These are phyloP conservation scores for Dendrocalamus sinicus DNA, from an alignment of 176 grass and related monocot genomes.

Conservation along the genomic window DNA sequence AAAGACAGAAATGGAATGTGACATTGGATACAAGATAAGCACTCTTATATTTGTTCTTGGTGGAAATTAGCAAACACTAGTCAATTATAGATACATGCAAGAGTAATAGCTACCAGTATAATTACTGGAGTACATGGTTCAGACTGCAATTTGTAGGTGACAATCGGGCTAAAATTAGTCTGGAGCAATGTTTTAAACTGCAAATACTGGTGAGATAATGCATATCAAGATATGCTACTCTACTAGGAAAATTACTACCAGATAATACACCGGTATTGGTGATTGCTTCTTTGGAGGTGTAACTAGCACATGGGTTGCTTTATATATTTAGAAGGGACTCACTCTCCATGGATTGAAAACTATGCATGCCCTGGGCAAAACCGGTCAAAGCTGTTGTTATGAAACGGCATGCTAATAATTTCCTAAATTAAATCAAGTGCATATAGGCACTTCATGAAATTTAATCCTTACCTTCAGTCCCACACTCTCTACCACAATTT, in stretches of 20 bases:
- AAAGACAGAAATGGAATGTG: slow-evolving; percentile 36
- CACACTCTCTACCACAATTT: background rate
- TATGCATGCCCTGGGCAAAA: background rate
- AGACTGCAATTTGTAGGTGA: background rate
- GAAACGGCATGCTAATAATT: background rate
- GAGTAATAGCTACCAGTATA: slow-evolving; percentile 22
- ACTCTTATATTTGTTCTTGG: slow-evolving; percentile 10
- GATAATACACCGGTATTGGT: background rate
- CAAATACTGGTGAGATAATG: background rate
- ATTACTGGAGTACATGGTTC: background rate
- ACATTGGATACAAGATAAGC: background rate
- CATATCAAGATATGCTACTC: background rate
- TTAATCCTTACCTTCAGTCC: background rate
- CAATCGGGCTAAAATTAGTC: slow-evolving; percentile 16
- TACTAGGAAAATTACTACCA: background rate
- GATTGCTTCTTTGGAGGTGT: background rate
- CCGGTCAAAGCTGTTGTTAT: background rate
- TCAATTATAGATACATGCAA: background rate
- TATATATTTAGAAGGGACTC: background rate
- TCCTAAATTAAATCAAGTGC: background rate
- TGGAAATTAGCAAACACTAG: slow-evolving; percentile 21
- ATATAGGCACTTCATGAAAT: background rate
- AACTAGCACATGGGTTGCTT: slow-evolving; percentile 1
- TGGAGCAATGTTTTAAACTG: background rate
- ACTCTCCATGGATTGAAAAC: background rate